phyloP scores from a whole-genome alignment of 768 basidiomycete species.

The Infundibulicybe gibba region DNA sequence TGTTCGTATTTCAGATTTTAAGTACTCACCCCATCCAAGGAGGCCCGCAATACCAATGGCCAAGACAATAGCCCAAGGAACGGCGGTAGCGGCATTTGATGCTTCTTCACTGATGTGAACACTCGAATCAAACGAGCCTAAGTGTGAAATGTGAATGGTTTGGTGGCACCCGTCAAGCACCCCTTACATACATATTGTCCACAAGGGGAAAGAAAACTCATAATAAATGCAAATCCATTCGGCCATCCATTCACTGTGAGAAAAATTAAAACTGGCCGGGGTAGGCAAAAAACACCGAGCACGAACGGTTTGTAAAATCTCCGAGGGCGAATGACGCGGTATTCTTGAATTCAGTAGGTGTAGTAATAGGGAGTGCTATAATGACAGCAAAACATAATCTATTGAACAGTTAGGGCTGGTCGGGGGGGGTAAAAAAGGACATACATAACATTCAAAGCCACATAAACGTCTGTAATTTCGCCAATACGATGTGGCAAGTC shows the following conservation, averaged over 20 bases:
- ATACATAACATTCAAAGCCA: slow-evolving; percentile 64
- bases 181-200: slow-evolving; percentile 39
- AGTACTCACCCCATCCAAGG: slow-evolving; percentile 55
- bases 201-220: slow-evolving; percentile 41
- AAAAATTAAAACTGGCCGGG: not conserved
- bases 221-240: slow-evolving; percentile 53
- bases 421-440: slow-evolving; percentile 16
- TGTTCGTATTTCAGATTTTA: not conserved
- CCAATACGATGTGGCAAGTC: slow-evolving; percentile 67
- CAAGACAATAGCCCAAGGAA: slow-evolving; percentile 65
- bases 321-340: slow-evolving; percentile 58
- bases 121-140: slow-evolving; percentile 46
- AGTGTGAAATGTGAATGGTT: not conserved
- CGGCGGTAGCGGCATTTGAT: slow-evolving; percentile 65
- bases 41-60: slow-evolving; percentile 56
- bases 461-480: slow-evolving; percentile 70
- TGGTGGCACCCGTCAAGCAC: no score
- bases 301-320: slow-evolving; percentile 55
- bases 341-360: slow-evolving; percentile 58
- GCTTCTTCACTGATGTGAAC: slow-evolving; percentile 75
- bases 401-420: not conserved
- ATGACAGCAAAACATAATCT: slow-evolving; percentile 65
- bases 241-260: slow-evolving; percentile 56
- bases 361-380: slow-evolving; percentile 64
- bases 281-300: not conserved